Percentiles rank a stretch among this genome's conserved stretches.
These are phyloP conservation scores for Vanilla planifolia DNA, from an alignment of 106 monocot species.

Conservation along the genomic window DNA sequence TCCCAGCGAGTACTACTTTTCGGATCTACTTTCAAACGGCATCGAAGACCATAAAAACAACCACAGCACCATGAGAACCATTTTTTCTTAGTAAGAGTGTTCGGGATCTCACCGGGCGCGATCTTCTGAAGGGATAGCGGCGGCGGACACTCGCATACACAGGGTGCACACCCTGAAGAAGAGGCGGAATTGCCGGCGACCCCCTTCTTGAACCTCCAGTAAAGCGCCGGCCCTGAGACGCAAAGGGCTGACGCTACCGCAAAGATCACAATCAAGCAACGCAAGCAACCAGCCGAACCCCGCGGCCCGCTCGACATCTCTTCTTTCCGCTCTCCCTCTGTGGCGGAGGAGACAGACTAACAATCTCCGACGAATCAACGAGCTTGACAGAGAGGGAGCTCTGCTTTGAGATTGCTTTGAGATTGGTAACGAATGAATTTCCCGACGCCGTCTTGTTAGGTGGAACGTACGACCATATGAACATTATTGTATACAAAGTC, in stretches of 20 bases:
- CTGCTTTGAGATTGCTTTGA: no score
- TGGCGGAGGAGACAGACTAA: background rate
- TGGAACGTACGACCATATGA: no score
- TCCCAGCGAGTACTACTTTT: background rate
- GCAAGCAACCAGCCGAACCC: conserved; percentile 38
- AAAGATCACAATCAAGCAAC: conserved; percentile 55
- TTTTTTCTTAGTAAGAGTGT: no score
- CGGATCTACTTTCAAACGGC: background rate
- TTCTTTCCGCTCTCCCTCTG: background rate
- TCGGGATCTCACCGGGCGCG: conserved; percentile 41
- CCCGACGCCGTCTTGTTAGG: no score
- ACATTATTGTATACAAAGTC: no score
- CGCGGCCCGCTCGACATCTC: conserved; percentile 17
- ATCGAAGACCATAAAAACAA: background rate
- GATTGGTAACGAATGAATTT: no score
- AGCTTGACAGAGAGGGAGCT: no score
- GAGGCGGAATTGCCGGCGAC: conserved; percentile 8
- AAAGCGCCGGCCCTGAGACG: conserved; percentile 71
- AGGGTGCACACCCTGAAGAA: conserved; percentile 36
- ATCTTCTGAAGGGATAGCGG: conserved; percentile 59
- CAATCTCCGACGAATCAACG: background rate
- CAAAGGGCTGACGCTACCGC: conserved; percentile 73
- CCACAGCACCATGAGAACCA: background rate
- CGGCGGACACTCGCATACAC: conserved; percentile 70
- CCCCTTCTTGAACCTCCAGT: conserved; percentile 56